phyloP scores from a whole-genome alignment of 192 early-diverging fungal genomes.

The Entrophospora sp. region DNA sequence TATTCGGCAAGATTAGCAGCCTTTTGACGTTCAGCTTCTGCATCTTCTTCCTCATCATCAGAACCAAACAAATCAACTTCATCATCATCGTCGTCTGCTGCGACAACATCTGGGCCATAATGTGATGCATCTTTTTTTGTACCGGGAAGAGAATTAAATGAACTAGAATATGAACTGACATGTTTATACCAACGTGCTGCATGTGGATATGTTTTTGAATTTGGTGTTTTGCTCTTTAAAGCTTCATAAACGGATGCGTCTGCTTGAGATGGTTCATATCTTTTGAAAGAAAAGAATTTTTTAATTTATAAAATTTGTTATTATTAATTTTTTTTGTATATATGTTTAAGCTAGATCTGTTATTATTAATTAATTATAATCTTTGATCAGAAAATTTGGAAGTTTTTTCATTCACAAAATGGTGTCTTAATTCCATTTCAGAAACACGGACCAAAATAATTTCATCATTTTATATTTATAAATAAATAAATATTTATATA shows the following conservation, averaged over 20 bases:
- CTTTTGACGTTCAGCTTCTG: slow-evolving; percentile 81
- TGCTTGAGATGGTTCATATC: slow-evolving; percentile 66
- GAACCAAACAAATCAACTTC: slow-evolving; percentile 95
- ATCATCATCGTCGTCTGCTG: slow-evolving; percentile 79
- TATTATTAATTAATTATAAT: background rate
- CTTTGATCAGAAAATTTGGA: background rate
- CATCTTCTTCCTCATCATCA: slow-evolving; percentile 89
- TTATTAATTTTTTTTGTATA: too few relatives aligned
- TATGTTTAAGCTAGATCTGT: too few relatives aligned
- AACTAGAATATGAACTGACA: slow-evolving; percentile 49
- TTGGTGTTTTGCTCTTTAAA: slow-evolving; percentile 55
- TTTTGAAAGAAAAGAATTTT: slow-evolving; percentile 24
- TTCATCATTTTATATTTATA: slow-evolving; percentile 6
- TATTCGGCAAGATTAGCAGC: slow-evolving; percentile 85
- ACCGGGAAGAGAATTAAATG: background rate
- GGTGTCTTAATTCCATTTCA: slow-evolving; percentile 15
- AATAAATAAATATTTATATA: background rate
- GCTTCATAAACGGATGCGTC: slow-evolving; percentile 84
- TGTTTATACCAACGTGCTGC: slow-evolving; percentile 94
- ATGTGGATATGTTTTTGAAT: slow-evolving; percentile 70
- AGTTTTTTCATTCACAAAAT: slow-evolving; percentile 1
- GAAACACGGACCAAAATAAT: slow-evolving; percentile 22
- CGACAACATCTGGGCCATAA: slow-evolving; percentile 50
- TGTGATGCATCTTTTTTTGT: background rate
- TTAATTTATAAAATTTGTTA: background rate